Base-by-base conservation (phyloP, 805 yeast genomes). In the Candida yuanshanica region DNA sequence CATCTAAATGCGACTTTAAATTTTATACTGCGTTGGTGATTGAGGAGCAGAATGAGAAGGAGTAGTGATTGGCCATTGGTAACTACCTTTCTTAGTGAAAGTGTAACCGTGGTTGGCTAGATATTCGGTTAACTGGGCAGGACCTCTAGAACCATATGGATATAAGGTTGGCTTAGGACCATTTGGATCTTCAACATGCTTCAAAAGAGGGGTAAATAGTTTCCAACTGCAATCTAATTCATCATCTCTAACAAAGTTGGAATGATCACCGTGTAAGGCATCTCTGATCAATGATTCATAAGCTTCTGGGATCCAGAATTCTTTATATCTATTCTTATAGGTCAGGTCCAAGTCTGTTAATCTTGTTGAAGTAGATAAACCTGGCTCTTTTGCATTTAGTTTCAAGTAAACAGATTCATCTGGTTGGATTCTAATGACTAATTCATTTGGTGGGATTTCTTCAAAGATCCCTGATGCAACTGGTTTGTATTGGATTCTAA, bases 171-270 rank as follows among this genome's bases (percentile, higher is more conserved):
- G 90, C 16, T 63, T 53, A 44, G 93, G 91, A 38, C 78, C 83
- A 40, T 79, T 65, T 37, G 76, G 71, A 36, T 81, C 72, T 66
- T 91, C 98, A 44, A 93, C 70, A 63, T 76, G 72, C 47, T 93
- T 70, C 59, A 93, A 75, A 51, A 93, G 70, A 14, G 98, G 98
- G 16, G 98, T 93, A 72, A 91, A 93, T 44, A 93, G 69, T 52
- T 74, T 74, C 99, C 99, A 93, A 46, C 95, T 83, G 44, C 83
- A 80, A 42, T 90, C 97, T 59, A 93, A 76, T 70, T 93, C 99
- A 62, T 93, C 99, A 61, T 91, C 97, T 69, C 99, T 83, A 25
- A 93, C 98, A 62, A 93, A 93, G 70, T 91, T 91, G 39, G 98
- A 85, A 68, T 93, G 99, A 65, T 90, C 95, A 43, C 95, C 98